These are phyloP conservation scores for Aspergillus cristatus DNA, from an alignment of 495 filamentous ascomycete species.

Conservation along the genomic window DNA sequence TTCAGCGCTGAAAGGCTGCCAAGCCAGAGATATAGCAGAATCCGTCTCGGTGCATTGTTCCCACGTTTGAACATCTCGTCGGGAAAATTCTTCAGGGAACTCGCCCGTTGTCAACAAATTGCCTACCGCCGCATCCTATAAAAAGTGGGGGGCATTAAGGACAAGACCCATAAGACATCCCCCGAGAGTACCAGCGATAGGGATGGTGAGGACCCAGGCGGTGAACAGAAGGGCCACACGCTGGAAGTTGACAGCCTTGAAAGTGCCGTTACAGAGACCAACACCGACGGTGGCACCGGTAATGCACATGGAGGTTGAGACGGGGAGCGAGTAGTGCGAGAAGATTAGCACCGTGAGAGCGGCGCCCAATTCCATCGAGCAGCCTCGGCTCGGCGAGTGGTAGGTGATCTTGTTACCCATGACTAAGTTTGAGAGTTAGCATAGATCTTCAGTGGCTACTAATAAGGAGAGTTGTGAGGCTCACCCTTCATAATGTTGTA, in stretches of 20 bases:
- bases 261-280: conserved; percentile 45
- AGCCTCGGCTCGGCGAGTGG: conserved; percentile 52
- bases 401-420: conserved; percentile 64
- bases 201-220: conserved; percentile 56
- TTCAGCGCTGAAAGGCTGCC: too few species aligned
- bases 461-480: conserved; percentile 1
- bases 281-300: conserved; percentile 50
- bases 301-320: conserved; percentile 52
- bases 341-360: conserved; percentile 58
- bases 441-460: too few species aligned
- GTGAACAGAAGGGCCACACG: conserved; percentile 44
- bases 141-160: conserved; percentile 52
- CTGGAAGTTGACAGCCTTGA: conserved; percentile 57
- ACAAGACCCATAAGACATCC: conserved; percentile 55
- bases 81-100: too few species aligned
- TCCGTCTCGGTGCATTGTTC: too few species aligned
- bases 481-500: conserved; percentile 62
- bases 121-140: too few species aligned
- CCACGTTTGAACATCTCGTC: too few species aligned
- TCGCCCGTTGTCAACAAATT: too few species aligned
- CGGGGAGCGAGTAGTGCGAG: conserved; percentile 51
- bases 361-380: conserved; percentile 57
- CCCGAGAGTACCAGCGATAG: conserved; percentile 49
- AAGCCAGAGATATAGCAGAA: too few species aligned
- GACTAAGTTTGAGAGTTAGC: conserved; percentile 29